These are phyloP conservation scores for Filobasidium wieringae DNA, from an alignment of 768 basidiomycete genomes.

Conservation along the genomic window DNA sequence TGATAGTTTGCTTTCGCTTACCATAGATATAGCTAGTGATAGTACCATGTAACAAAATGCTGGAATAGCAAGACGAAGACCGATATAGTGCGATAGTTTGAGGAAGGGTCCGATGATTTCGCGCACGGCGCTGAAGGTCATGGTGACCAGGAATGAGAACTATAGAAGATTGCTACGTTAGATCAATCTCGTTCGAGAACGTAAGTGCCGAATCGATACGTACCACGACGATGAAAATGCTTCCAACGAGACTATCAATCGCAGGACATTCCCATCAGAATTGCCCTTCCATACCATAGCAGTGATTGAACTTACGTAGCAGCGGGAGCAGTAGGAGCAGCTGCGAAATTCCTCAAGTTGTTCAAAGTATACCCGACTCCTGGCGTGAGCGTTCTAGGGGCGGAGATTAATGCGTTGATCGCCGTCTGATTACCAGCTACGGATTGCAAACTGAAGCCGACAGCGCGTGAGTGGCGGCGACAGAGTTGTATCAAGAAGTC, in stretches of 20 bases:
- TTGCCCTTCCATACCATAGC: no score
- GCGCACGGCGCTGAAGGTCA: slow-evolving; percentile 29
- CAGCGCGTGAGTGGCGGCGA: not conserved
- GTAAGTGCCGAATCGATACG: not conserved
- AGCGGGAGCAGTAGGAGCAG: slow-evolving; percentile 18
- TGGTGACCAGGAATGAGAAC: slow-evolving; percentile 35
- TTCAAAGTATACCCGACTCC: slow-evolving; percentile 36
- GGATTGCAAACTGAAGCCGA: slow-evolving; percentile 14
- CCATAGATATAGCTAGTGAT: slow-evolving; percentile 42
- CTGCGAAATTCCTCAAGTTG: slow-evolving; percentile 41
- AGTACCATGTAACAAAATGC: slow-evolving; percentile 40
- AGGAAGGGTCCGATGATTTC: slow-evolving; percentile 41
- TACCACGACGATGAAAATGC: slow-evolving; percentile 35
- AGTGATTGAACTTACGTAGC: not conserved
- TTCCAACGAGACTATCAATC: slow-evolving; percentile 44
- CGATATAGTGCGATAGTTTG: slow-evolving; percentile 36
- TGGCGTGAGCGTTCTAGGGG: slow-evolving; percentile 41
- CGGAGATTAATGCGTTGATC: slow-evolving; percentile 38
- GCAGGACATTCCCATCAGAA: no score
- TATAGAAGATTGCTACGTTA: not conserved
- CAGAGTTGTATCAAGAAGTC: slow-evolving; percentile 3
- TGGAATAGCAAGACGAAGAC: slow-evolving; percentile 39
- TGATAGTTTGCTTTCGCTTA: not conserved
- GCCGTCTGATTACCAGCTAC: slow-evolving; percentile 41
- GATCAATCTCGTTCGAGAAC: not conserved